Conservation (phyloP, 208 protist genomes). For the Spongospora subterranea region DNA sequence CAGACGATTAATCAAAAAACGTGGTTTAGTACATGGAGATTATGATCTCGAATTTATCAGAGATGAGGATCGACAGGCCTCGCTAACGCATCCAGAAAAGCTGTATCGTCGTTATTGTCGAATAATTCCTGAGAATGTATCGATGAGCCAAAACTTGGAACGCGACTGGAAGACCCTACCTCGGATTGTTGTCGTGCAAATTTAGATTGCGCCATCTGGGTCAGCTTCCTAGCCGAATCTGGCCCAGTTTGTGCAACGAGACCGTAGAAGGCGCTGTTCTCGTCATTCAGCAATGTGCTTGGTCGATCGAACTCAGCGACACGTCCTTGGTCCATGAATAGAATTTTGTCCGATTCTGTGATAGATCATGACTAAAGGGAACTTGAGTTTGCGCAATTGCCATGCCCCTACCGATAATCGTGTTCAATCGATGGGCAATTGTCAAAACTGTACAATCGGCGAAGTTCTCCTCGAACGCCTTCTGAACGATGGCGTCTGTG, state of each 20-base stretch:
- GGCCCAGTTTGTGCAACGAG: constrained; percentile 61
- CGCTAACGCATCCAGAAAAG: not conserved
- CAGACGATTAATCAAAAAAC: too few species aligned
- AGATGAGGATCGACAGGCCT: not conserved
- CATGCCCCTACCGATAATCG: too few species aligned
- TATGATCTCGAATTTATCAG: not conserved
- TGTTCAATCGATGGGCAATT: constrained; percentile 80
- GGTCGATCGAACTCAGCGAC: constrained; percentile 79
- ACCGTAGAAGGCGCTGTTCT: constrained; percentile 55
- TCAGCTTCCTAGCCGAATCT: constrained; percentile 18
- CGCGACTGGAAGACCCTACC: too few species aligned
- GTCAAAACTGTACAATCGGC: constrained; percentile 74
- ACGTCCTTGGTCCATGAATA: constrained; percentile 76
- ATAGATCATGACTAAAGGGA: too few species aligned
- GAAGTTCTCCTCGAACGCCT: constrained; percentile 59
- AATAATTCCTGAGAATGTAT: too few species aligned
- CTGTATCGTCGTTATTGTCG: not conserved
- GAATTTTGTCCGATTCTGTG: constrained; percentile 84
- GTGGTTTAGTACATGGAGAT: too few species aligned
- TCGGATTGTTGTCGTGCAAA: too few species aligned
- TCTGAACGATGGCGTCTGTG: constrained; percentile 67
- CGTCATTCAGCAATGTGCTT: constrained; percentile 54
- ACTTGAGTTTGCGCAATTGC: too few species aligned
- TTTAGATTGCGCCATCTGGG: not conserved
- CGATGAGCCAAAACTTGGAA: too few species aligned